These are phyloP conservation scores for Hanseniaspora occidentalis DNA, from an alignment of 805 yeast genomes.

Conservation along the genomic window DNA sequence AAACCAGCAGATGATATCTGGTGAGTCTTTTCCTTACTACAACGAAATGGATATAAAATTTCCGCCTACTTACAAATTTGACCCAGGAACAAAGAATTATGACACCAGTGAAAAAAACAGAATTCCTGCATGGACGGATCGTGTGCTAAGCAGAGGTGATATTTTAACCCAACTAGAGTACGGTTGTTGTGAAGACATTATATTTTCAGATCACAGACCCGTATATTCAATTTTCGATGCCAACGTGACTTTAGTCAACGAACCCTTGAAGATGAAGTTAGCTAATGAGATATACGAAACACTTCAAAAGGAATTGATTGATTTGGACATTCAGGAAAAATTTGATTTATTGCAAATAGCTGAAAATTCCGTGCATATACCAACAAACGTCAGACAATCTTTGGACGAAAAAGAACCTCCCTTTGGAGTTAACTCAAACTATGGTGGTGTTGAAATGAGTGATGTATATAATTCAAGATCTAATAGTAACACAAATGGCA, in stretches of 20 bases:
- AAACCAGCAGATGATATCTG: constrained; percentile 56
- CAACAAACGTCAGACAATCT: neutral
- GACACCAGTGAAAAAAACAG: constrained; percentile 89
- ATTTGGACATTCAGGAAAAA: constrained; percentile 27
- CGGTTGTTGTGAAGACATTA: constrained; percentile 40
- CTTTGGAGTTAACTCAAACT: too few species aligned
- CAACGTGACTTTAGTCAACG: constrained; percentile 53
- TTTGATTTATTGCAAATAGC: constrained; percentile 57
- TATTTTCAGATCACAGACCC: constrained; percentile 84
- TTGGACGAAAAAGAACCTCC: neutral
- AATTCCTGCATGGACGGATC: constrained; percentile 96
- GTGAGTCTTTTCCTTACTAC: constrained; percentile 71
- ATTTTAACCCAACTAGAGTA: constrained; percentile 49
- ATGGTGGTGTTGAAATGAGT: too few species aligned
- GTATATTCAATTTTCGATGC: constrained; percentile 65
- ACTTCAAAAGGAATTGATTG: constrained; percentile 35
- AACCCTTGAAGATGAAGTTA: constrained; percentile 34
- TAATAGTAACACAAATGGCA: too few species aligned
- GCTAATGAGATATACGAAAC: constrained; percentile 44
- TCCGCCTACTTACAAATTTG: constrained; percentile 90
- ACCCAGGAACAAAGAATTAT: constrained; percentile 68
- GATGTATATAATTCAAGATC: too few species aligned
- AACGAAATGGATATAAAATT: constrained; percentile 71
- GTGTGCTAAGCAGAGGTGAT: constrained; percentile 59
- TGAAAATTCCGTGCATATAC: neutral